These are phyloP conservation scores for Rhodocollybia butyracea DNA, from an alignment of 768 basidiomycete genomes.

Conservation along the genomic window DNA sequence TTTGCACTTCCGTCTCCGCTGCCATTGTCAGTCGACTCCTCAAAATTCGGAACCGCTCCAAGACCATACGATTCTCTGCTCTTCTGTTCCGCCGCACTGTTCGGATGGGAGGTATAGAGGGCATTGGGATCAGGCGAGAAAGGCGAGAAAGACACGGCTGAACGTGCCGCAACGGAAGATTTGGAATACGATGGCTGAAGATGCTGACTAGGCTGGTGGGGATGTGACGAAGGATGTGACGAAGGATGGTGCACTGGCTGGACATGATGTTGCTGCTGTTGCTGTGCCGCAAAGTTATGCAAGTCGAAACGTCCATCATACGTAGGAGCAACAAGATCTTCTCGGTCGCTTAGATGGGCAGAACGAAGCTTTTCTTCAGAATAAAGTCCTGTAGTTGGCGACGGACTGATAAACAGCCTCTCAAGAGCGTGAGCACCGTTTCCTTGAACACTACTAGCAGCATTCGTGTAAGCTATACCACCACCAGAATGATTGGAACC, in stretches of 20 bases:
- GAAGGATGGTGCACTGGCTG: background rate
- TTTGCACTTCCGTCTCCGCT: background rate
- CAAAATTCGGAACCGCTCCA: background rate
- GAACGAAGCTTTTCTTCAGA: constrained; percentile 17
- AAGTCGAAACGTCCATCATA: constrained; percentile 8
- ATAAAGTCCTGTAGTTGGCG: constrained; percentile 6
- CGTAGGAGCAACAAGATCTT: constrained; percentile 5
- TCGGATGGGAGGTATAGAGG: constrained; percentile 20
- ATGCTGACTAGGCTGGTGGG: background rate
- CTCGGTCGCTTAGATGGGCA: constrained; percentile 9
- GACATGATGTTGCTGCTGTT: background rate
- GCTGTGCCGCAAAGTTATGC: constrained; percentile 7
- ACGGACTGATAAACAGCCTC: constrained; percentile 14
- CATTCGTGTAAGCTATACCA: constrained; percentile 9
- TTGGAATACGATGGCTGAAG: constrained; percentile 4
- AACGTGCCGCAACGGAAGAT: constrained; percentile 9
- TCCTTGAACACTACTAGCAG: background rate
- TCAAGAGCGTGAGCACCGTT: background rate
- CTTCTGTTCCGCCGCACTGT: background rate
- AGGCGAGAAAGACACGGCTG: constrained; percentile 51
- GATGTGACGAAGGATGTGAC: background rate
- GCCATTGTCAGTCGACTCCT: background rate
- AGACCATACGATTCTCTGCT: background rate
- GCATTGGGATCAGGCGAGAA: constrained; percentile 75
- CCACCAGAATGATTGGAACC: constrained; percentile 10